A percentile compares a stretch with the other conserved stretches of the same genome.
Conservation (phyloP, 2,329 filamentous ascomycete genomes). For the Grosmannia clavigera region DNA sequence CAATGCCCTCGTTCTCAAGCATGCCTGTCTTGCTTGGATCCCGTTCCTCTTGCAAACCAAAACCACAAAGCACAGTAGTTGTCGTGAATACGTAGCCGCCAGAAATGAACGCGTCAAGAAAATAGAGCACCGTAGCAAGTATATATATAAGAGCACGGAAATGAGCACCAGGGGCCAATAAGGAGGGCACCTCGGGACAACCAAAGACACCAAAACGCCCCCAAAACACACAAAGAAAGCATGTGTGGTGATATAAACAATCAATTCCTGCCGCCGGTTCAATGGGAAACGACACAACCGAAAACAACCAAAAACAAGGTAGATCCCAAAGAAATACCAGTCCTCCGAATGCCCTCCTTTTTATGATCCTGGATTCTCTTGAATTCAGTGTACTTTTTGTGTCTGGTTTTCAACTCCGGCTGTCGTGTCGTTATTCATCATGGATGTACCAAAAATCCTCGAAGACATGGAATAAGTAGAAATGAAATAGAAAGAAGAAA, state of each 20-base stretch:
- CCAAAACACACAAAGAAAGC: not conserved
- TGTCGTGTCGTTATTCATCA: conserved; percentile 7
- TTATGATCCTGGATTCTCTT: not conserved
- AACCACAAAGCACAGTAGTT: not conserved
- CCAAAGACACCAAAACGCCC: not conserved
- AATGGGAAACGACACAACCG: not conserved
- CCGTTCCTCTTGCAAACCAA: not conserved
- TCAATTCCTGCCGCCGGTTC: not conserved
- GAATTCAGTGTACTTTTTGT: not conserved
- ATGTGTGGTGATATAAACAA: not conserved
- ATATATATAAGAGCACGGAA: not conserved
- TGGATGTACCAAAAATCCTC: not conserved
- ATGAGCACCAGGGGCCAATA: not conserved
- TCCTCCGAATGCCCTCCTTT: not conserved
- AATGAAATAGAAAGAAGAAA: not conserved
- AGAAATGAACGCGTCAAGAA: not conserved
- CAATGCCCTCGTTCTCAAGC: not conserved
- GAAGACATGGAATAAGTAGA: not conserved
- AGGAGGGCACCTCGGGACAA: not conserved
- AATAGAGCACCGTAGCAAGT: not conserved
- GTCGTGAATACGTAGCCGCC: not conserved
- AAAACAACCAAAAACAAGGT: not conserved
- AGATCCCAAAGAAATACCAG: not conserved
- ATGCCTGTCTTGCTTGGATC: not conserved
- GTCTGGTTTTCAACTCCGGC: conserved; percentile 5